phyloP scores from a whole-genome alignment of 148 eudicot species.

The Suaeda aralocaspica region DNA sequence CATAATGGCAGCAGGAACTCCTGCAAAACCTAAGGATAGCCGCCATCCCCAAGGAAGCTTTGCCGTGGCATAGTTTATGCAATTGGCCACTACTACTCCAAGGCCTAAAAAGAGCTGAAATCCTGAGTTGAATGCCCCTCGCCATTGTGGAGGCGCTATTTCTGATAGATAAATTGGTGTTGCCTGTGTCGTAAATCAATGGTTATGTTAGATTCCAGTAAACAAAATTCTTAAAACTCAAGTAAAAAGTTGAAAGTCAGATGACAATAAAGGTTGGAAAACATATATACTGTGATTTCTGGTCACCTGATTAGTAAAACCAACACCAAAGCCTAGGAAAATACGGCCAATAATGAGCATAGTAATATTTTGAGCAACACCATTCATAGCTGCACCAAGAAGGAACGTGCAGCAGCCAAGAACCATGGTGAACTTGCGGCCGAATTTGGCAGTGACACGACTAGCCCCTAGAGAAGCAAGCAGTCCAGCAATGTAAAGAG shows the following conservation, averaged over 20 bases:
- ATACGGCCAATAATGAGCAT: conserved; percentile 59
- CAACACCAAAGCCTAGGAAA: conserved; percentile 57
- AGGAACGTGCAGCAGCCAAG: conserved; percentile 52
- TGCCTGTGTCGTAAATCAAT: conserved; percentile 28
- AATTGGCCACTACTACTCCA: conserved; percentile 35
- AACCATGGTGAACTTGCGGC: conserved; percentile 49
- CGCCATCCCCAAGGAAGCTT: conserved; percentile 40
- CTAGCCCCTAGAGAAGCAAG: conserved; percentile 42
- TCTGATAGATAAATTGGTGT: conserved; percentile 40
- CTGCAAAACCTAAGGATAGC: conserved; percentile 37
- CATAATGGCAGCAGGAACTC: conserved; percentile 41
- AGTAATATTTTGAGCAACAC: conserved; percentile 39
- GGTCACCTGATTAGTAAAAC: conserved; percentile 57
- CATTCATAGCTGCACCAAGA: conserved; percentile 48
- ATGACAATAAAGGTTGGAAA: too few species aligned
- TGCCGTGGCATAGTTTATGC: conserved; percentile 31
- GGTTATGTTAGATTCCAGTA: too few species aligned
- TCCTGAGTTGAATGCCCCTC: conserved; percentile 43
- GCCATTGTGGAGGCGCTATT: conserved; percentile 49
- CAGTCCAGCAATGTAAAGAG: conserved; percentile 55
- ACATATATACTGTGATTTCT: too few species aligned
- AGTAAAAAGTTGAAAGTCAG: too few species aligned
- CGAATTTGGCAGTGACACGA: conserved; percentile 34
- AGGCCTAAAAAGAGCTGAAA: conserved; percentile 44
- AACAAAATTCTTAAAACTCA: too few species aligned